Evolutionary conservation across 352 stramenopile species (phyloP).

Genomic region (Phytopythium delawarense): DNA sequence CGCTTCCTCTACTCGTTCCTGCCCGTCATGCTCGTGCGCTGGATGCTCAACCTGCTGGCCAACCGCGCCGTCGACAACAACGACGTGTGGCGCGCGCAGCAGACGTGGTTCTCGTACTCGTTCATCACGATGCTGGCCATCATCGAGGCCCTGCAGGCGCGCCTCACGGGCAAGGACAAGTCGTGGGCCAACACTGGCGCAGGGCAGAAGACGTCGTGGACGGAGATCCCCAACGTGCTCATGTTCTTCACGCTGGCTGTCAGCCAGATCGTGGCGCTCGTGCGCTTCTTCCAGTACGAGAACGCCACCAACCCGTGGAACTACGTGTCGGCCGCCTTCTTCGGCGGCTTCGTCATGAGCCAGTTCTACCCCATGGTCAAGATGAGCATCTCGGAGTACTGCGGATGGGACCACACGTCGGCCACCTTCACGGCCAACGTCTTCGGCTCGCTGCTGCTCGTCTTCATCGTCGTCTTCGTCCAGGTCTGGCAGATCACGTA

Average conservation of each 20-base stretch:
- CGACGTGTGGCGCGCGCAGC: slow-evolving; percentile 85
- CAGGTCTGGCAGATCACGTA: slow-evolving; percentile 88
- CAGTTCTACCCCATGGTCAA: slow-evolving; percentile 90
- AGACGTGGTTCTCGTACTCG: slow-evolving; percentile 90
- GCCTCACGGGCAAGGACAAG: slow-evolving; percentile 80
- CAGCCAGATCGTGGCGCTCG: slow-evolving; percentile 67
- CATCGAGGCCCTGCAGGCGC: slow-evolving; percentile 69
- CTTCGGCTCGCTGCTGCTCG: slow-evolving; percentile 76
- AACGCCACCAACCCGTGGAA: slow-evolving; percentile 87
- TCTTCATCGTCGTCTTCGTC: slow-evolving; percentile 85
- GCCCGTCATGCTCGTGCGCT: slow-evolving; percentile 72
- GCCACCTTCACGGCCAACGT: slow-evolving; percentile 83
- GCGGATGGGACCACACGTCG: slow-evolving; percentile 82
- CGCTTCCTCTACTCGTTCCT: slow-evolving; percentile 87
- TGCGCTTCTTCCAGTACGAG: slow-evolving; percentile 88
- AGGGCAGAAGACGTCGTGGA: slow-evolving; percentile 86
- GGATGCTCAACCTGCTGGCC: slow-evolving; percentile 79
- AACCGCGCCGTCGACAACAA: slow-evolving; percentile 89
- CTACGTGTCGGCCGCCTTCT: slow-evolving; percentile 87
- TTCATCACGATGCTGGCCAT: slow-evolving; percentile 89
- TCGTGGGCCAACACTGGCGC: slow-evolving; percentile 88
- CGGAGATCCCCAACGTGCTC: slow-evolving; percentile 86
- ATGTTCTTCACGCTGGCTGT: slow-evolving; percentile 85
- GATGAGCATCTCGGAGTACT: slow-evolving; percentile 90
- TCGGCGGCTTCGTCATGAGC: slow-evolving; percentile 84